A percentile compares a stretch with the other conserved stretches of the same genome.
These are phyloP conservation scores for Capsicum pubescens DNA, from an alignment of 257 asterid species.

Conservation along the genomic window DNA sequence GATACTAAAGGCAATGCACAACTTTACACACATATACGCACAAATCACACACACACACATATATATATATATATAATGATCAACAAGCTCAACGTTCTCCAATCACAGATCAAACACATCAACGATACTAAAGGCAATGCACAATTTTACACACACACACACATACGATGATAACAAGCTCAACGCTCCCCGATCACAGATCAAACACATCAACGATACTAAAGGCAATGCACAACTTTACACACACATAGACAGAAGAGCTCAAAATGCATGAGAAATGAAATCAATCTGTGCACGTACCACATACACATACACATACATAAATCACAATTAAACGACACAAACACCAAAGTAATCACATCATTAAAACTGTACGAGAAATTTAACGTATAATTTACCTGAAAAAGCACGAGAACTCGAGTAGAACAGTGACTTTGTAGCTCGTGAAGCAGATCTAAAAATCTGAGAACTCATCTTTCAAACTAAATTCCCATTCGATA, in stretches of 20 bases:
- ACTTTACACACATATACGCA: too few species aligned
- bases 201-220: neutral
- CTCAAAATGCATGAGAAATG: neutral
- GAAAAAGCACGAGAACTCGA: constrained; percentile 72
- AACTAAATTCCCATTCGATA: neutral
- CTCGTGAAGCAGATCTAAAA: constrained; percentile 65
- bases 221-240: neutral
- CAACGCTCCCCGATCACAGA: neutral
- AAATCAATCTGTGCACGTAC: neutral
- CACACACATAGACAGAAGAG: neutral
- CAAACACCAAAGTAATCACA: too few species aligned
- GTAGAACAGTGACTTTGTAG: constrained; percentile 62
- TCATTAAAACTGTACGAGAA: neutral
- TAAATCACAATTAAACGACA: neutral
- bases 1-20: neutral
- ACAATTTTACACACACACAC: too few species aligned
- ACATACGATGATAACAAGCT: too few species aligned
- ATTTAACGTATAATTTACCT: constrained; percentile 44
- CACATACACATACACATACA: neutral
- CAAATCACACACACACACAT: too few species aligned
- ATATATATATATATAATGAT: too few species aligned
- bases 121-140: too few species aligned
- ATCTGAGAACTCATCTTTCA: constrained; percentile 79
- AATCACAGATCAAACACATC: too few species aligned
- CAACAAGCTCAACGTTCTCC: too few species aligned